Percentiles rank a stretch among this genome's conserved stretches.
Conservation (phyloP, 768 basidiomycete species). For the Russula dissimulans region DNA sequence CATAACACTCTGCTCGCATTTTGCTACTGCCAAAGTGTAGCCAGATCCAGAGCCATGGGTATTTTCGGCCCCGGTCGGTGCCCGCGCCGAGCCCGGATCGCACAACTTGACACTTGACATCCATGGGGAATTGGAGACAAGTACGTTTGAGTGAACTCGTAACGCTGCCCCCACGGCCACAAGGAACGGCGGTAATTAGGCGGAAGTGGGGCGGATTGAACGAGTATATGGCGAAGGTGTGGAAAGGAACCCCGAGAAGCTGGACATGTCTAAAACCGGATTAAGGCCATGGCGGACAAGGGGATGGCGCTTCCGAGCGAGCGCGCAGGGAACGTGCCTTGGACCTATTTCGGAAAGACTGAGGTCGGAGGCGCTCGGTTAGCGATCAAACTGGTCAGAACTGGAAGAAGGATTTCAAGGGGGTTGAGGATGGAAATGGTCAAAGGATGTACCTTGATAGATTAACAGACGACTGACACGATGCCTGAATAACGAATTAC, state of each 20-base stretch:
- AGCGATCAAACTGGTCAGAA: not conserved
- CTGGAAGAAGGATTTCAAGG: not conserved
- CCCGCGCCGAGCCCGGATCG: not conserved
- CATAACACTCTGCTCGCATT: not conserved
- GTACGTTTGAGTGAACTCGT: not conserved
- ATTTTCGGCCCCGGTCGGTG: not conserved
- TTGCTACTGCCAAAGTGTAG: not conserved
- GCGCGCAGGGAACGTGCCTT: not conserved
- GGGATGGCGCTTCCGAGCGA: not conserved
- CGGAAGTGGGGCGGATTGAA: not conserved
- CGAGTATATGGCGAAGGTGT: not conserved
- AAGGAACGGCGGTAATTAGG: conserved; percentile 4
- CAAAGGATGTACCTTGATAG: conserved; percentile 2
- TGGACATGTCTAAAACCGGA: not conserved
- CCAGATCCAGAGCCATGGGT: not conserved
- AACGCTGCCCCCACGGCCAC: not conserved
- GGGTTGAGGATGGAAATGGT: not conserved
- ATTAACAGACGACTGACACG: not conserved
- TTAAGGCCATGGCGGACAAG: not conserved
- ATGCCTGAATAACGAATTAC: conserved; percentile 5
- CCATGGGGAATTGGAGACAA: not conserved
- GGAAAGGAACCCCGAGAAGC: not conserved
- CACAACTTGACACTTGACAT: conserved; percentile 6
- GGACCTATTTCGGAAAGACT: not conserved
- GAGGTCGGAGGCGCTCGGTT: not conserved